These are phyloP conservation scores for Arabidopsis lyrata DNA, from an alignment of 441 rosid species.

Conservation along the genomic window DNA sequence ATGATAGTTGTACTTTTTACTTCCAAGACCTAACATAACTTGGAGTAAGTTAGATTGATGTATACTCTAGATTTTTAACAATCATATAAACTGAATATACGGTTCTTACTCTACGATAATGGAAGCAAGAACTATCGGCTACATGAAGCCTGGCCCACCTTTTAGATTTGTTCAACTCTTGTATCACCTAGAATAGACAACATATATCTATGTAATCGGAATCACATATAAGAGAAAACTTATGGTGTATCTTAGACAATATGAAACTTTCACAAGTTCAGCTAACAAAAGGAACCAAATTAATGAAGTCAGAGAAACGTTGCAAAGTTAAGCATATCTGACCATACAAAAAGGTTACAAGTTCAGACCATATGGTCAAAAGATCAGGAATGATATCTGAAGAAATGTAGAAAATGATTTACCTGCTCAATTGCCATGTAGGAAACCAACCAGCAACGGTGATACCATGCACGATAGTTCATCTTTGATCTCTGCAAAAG, in stretches of 20 bases:
- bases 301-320: conserved; percentile 14
- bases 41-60: conserved; percentile 6
- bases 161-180: conserved; percentile 71
- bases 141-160: conserved; percentile 83
- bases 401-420: conserved; percentile 28
- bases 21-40: conserved; percentile 21
- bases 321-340: neutral
- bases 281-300: conserved; percentile 30
- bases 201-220: conserved; percentile 1
- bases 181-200: conserved; percentile 61
- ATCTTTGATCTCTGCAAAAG: conserved; percentile 83
- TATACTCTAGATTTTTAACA: conserved; percentile 13
- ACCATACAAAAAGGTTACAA: neutral
- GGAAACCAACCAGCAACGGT: conserved; percentile 94
- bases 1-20: conserved; percentile 23
- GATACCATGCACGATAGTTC: conserved; percentile 99
- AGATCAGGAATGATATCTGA: neutral
- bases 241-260: conserved; percentile 18
- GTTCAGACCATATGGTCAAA: neutral
- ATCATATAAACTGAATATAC: neutral
- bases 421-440: conserved; percentile 84
- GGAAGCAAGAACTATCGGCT: conserved; percentile 94
- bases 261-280: conserved; percentile 21
- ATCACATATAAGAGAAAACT: conserved; percentile 27
- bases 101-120: conserved; percentile 77